These are phyloP conservation scores for Azolla pinnata DNA, from an alignment of 75 land plant genomes.

Conservation along the genomic window DNA sequence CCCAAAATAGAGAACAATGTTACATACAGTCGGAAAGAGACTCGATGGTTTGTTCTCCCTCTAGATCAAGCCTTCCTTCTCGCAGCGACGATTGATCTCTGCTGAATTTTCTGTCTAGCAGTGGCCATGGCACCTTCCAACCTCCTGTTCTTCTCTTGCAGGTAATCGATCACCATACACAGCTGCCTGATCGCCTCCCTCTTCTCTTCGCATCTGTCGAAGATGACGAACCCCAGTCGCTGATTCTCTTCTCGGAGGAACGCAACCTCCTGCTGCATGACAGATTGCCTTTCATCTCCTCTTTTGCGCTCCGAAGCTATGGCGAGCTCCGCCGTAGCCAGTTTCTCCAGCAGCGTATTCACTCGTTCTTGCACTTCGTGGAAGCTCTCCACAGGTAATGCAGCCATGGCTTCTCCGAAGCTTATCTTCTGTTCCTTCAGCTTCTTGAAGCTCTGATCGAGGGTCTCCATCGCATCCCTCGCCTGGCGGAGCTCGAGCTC, in stretches of 20 bases:
- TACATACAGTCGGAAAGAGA: no score
- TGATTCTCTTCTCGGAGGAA: slow-evolving; percentile 35
- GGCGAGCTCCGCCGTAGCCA: neutral
- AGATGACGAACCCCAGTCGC: slow-evolving; percentile 33
- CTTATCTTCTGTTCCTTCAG: slow-evolving; percentile 1
- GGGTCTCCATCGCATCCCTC: neutral
- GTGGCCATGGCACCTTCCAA: slow-evolving; percentile 28
- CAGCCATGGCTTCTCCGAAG: neutral
- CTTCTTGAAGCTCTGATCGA: neutral
- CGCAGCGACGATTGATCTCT: no score
- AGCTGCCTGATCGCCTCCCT: slow-evolving; percentile 78
- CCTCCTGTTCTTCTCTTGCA: slow-evolving; percentile 41
- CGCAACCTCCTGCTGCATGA: slow-evolving; percentile 1
- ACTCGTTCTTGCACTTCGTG: neutral
- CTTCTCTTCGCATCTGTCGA: slow-evolving; percentile 61
- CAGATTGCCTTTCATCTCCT: neutral
- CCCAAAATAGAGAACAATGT: no score
- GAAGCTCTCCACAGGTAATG: neutral
- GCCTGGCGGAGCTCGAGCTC: neutral
- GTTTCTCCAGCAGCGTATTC: slow-evolving; percentile 1
- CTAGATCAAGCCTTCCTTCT: no score
- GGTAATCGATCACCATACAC: slow-evolving; percentile 30
- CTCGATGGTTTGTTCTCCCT: no score
- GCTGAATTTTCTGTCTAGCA: slow-evolving; percentile 1
- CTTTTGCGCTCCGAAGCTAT: neutral